Base-by-base conservation (phyloP, 257 asterid species). In the Solanum chilense region DNA sequence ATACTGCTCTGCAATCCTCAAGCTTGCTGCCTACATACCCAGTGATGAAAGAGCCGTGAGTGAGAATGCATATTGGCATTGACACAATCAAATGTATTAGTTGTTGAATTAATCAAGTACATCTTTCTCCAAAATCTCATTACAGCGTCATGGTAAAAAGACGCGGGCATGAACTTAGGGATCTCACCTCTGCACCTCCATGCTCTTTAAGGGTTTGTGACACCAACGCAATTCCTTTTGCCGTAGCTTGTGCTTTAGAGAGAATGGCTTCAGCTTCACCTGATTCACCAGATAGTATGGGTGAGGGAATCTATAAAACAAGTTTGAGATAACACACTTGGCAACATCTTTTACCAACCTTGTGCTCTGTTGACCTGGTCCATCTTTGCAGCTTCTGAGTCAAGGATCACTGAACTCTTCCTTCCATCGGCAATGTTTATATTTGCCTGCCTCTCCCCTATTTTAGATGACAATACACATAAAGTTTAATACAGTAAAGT, bases 211-310 rank as follows among this genome's bases (percentile, higher is more conserved):
- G 98, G 58, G 98, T 39, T 41, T 89, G 87, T 27, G 98, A 92
- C 45, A 95, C 98, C 92, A 93, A 45, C 5, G 88, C 89, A 81
- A 96, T 93, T 88, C 98, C 98, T 91, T 95, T 92, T 20, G 98
- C 93, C n/a, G 97, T 95, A 49, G 99, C 98, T 86, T 93, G 90
- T 87, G 98, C 94, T 88, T 91, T 91, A 74, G 97, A 97, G 89
- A 93, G 92, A 80, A 95, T 95, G 69, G 99, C 98, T 92, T 94
- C 94, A 84, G 99, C 99, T 89, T 96, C 99, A 88, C 98, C 98
- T 96, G 93, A 82, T 89, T 85, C 15, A 42, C 44, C 37, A 9
- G 39, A 77, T 11, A 39, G 37, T 76, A 42, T 42, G 23, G 23
- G 14, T 13, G 83, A 76, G 83, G 83, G 23, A n/a, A 76, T 42